Evolutionary conservation across 2,329 filamentous ascomycete genomes (phyloP).

Genomic region (Rhynchosporium graminicola): DNA sequence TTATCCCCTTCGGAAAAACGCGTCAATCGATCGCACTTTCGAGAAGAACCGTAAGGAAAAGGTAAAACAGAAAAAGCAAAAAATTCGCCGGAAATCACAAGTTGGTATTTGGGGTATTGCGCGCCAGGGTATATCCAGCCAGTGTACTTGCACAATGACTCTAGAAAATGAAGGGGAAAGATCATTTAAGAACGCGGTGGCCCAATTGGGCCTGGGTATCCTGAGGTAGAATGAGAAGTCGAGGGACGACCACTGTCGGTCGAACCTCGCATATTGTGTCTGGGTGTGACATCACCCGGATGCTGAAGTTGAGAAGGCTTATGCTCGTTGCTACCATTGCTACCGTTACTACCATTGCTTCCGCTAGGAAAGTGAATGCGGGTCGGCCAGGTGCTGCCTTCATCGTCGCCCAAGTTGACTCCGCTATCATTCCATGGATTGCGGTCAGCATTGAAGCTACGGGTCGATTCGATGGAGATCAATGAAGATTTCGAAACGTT

Average conservation of each 20-base stretch:
- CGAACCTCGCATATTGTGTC: slow-evolving; percentile 80
- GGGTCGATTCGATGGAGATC: slow-evolving; percentile 92
- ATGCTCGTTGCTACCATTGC: slow-evolving; percentile 54
- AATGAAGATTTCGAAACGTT: slow-evolving; percentile 94
- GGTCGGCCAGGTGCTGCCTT: slow-evolving; percentile 61
- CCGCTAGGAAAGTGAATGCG: slow-evolving; percentile 64
- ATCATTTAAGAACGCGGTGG: slow-evolving; percentile 69
- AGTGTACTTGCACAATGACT: slow-evolving; percentile 36
- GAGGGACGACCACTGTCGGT: slow-evolving; percentile 90
- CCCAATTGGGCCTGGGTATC: slow-evolving; percentile 91
- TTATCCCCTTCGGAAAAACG: slow-evolving; percentile 25
- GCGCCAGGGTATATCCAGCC: slow-evolving; percentile 43
- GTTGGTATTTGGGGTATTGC: slow-evolving; percentile 40
- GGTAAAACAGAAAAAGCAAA: slow-evolving; percentile 31
- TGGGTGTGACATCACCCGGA: slow-evolving; percentile 79
- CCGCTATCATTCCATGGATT: slow-evolving; percentile 99
- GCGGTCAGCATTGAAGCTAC: slow-evolving; percentile 85
- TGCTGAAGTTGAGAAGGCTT: slow-evolving; percentile 64
- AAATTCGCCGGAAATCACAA: slow-evolving; percentile 33
- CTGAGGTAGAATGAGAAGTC: slow-evolving; percentile 93
- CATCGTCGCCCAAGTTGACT: slow-evolving; percentile 89
- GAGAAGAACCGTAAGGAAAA: slow-evolving; percentile 24
- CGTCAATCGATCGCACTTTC: neutral
- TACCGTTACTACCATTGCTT: slow-evolving; percentile 38
- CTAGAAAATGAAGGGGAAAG: slow-evolving; percentile 38